Evolutionary conservation across 202 grass and related monocot genomes (phyloP).

Genomic region (Panicum hallii): DNA sequence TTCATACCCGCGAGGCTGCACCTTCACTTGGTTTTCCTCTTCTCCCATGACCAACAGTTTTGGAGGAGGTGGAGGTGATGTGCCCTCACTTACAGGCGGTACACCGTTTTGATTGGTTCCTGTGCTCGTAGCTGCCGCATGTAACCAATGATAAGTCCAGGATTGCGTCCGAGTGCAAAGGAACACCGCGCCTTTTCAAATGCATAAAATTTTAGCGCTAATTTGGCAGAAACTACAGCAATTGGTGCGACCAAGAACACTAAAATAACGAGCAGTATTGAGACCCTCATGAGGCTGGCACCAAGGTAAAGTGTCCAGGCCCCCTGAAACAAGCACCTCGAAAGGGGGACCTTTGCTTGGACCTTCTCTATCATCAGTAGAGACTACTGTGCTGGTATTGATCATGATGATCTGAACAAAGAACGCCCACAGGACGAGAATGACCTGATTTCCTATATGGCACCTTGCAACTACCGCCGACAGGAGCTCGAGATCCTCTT

Average conservation of each 20-base stretch:
- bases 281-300: no score
- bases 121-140: neutral
- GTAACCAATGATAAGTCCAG: neutral
- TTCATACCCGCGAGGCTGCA: neutral
- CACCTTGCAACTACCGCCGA: neutral
- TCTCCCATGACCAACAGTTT: neutral
- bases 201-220: neutral
- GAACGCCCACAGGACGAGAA: neutral
- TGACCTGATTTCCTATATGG: neutral
- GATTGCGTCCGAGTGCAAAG: neutral
- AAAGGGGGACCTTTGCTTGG: neutral
- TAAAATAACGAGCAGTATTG: no score
- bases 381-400: neutral
- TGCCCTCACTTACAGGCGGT: rapidly evolving
- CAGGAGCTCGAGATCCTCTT: no score
- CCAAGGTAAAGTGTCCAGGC: neutral
- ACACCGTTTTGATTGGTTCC: neutral
- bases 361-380: neutral
- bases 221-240: neutral
- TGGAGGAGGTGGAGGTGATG: neutral
- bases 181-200: neutral
- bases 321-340: neutral
- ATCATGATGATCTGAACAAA: neutral
- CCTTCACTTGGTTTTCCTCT: neutral
- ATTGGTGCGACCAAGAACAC: no score